These are phyloP conservation scores for Melastoma malabathricum DNA, from an alignment of 345 rosid species.

Conservation along the genomic window DNA sequence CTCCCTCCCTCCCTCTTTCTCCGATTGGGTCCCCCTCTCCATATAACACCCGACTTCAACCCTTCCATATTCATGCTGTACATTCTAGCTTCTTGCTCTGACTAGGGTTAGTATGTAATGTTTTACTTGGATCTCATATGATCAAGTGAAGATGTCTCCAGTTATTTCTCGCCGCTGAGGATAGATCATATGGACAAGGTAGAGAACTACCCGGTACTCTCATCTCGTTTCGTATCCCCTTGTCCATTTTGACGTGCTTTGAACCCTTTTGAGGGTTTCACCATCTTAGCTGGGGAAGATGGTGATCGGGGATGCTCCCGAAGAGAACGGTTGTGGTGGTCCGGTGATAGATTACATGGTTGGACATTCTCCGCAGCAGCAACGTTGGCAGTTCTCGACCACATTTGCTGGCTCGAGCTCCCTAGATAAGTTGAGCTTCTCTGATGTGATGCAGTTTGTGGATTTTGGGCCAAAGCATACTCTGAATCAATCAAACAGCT, in stretches of 20 bases:
- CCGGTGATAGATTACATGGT: constrained; percentile 56
- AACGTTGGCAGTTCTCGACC: constrained; percentile 27
- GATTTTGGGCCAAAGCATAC: constrained; percentile 73
- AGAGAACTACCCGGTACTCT: constrained; percentile 50
- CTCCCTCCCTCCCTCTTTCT: too few species aligned
- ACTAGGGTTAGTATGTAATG: neutral
- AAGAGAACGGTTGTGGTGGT: constrained; percentile 10
- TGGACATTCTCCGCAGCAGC: constrained; percentile 24
- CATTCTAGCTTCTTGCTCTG: too few species aligned
- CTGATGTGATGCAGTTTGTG: constrained; percentile 83
- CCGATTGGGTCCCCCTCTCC: too few species aligned
- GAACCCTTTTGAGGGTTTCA: constrained; percentile 18
- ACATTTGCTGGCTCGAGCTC: constrained; percentile 35
- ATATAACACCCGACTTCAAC: too few species aligned
- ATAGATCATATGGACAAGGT: constrained; percentile 46
- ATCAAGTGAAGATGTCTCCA: too few species aligned
- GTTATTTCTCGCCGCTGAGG: too few species aligned
- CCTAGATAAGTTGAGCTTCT: constrained; percentile 60
- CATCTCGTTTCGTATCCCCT: constrained; percentile 2
- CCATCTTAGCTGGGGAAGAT: constrained; percentile 15
- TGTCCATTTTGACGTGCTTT: constrained; percentile 15
- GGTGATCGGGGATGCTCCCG: constrained; percentile 15
- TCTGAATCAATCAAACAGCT: constrained; percentile 43
- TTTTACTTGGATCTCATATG: too few species aligned
- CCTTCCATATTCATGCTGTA: too few species aligned